phyloP scores from a whole-genome alignment of 177 flowering plant genomes.

The Vitis hybrid region DNA sequence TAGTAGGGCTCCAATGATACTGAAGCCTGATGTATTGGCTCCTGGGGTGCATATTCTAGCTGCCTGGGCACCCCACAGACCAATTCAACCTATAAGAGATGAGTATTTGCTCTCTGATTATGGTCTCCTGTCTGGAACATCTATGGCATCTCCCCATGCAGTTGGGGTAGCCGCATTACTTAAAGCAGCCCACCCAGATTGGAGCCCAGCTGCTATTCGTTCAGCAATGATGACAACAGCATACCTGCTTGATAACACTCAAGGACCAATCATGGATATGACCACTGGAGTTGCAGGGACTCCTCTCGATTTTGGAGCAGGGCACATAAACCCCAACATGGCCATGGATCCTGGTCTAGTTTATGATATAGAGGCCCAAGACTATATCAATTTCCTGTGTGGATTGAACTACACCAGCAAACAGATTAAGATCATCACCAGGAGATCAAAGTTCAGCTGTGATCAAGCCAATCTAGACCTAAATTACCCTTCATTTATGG shows the following conservation, averaged over 20 bases:
- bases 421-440: constrained; percentile 15
- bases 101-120: constrained; percentile 30
- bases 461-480: constrained; percentile 13
- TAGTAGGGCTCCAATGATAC: constrained; percentile 22
- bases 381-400: constrained; percentile 5
- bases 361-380: no score
- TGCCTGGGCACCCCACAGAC: constrained; percentile 30
- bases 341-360: not conserved
- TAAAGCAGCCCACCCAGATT: constrained; percentile 32
- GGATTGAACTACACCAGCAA: constrained; percentile 21
- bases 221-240: constrained; percentile 49
- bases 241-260: constrained; percentile 20
- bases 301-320: constrained; percentile 29
- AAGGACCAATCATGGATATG: constrained; percentile 27
- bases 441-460: constrained; percentile 10
- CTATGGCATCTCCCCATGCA: constrained; percentile 40
- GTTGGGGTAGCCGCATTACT: constrained; percentile 41
- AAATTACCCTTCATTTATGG: constrained; percentile 25
- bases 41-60: constrained; percentile 38
- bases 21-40: constrained; percentile 40
- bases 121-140: constrained; percentile 31
- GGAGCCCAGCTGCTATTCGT: constrained; percentile 40
- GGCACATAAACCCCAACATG: constrained; percentile 24
- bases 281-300: constrained; percentile 19
- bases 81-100: constrained; percentile 6